phyloP scores from a whole-genome alignment of 2,329 filamentous ascomycete genomes.

The Beauveria varroae region DNA sequence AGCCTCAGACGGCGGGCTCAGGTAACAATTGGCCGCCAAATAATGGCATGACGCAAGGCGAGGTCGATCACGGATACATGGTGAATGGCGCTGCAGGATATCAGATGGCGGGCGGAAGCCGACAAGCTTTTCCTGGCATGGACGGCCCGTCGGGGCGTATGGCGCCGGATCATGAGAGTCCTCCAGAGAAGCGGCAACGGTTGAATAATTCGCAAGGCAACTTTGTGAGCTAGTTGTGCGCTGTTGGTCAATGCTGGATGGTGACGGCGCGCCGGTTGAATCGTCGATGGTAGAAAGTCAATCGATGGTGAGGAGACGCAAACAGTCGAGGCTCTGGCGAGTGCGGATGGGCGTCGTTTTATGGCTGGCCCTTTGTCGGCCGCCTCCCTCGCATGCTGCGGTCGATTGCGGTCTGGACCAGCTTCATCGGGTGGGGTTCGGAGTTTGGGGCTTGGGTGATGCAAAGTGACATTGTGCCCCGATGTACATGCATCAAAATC shows the following conservation, averaged over 20 bases:
- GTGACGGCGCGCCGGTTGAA: neutral
- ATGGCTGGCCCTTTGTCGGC: constrained; percentile 1
- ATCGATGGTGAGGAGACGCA: neutral
- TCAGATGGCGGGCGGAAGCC: constrained; percentile 25
- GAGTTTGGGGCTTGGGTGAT: constrained; percentile 10
- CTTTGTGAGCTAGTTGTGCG: constrained; percentile 25
- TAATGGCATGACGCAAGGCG: constrained; percentile 14
- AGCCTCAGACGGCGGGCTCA: constrained; percentile 47
- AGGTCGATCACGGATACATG: constrained; percentile 40
- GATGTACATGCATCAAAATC: neutral
- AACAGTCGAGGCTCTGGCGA: neutral
- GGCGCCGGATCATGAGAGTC: constrained; percentile 32
- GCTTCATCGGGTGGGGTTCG: constrained; percentile 14
- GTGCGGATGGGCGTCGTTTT: constrained; percentile 5
- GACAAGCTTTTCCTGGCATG: constrained; percentile 12
- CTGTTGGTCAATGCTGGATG: neutral
- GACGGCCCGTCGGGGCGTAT: constrained; percentile 17
- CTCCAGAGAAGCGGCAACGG: constrained; percentile 46
- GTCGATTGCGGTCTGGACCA: constrained; percentile 23
- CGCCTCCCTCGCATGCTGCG: neutral
- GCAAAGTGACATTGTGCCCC: constrained; percentile 3
- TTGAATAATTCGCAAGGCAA: constrained; percentile 35
- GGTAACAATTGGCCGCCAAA: constrained; percentile 1
- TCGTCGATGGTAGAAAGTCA: no score
- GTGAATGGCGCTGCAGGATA: constrained; percentile 34